A percentile compares a stretch with the other conserved stretches of the same genome.
These are phyloP conservation scores for Mortierella claussenii DNA, from an alignment of 192 early-diverging fungal genomes.

Conservation along the genomic window DNA sequence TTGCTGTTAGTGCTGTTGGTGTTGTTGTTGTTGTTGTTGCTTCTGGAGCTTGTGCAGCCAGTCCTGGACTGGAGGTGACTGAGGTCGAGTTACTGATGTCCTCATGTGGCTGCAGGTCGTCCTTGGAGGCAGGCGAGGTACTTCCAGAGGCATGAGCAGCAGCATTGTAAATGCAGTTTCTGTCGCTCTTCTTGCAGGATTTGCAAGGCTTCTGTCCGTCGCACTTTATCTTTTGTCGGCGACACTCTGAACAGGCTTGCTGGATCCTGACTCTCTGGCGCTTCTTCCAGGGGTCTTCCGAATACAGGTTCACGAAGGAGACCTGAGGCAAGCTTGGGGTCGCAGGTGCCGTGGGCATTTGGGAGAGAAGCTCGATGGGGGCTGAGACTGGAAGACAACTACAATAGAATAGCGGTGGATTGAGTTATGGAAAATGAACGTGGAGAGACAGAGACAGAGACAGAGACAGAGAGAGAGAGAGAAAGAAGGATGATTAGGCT, in stretches of 20 bases:
- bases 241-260: constrained; percentile 55
- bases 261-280: constrained; percentile 57
- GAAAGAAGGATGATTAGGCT: background rate
- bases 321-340: constrained; percentile 45
- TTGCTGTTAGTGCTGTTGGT: constrained; percentile 4
- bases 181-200: constrained; percentile 47
- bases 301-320: constrained; percentile 54
- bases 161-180: constrained; percentile 47
- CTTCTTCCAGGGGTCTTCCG: constrained; percentile 54
- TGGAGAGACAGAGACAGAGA: background rate
- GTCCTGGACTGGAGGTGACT: background rate
- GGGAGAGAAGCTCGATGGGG: background rate
- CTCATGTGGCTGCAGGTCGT: constrained; percentile 15
- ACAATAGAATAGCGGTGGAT: too few relatives aligned
- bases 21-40: constrained; percentile 2
- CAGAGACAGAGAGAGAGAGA: background rate
- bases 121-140: constrained; percentile 9
- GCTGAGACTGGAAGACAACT: too few relatives aligned
- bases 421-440: background rate
- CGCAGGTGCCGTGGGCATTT: constrained; percentile 46
- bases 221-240: constrained; percentile 58
- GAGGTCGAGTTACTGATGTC: background rate
- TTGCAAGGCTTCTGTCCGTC: constrained; percentile 58
- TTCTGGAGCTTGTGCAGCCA: too few relatives aligned
- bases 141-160: constrained; percentile 3